Percentiles rank a stretch among this genome's conserved stretches.
Evolutionary conservation across 306 rosid species (phyloP).

Genomic region (Hippophae tibetana): DNA sequence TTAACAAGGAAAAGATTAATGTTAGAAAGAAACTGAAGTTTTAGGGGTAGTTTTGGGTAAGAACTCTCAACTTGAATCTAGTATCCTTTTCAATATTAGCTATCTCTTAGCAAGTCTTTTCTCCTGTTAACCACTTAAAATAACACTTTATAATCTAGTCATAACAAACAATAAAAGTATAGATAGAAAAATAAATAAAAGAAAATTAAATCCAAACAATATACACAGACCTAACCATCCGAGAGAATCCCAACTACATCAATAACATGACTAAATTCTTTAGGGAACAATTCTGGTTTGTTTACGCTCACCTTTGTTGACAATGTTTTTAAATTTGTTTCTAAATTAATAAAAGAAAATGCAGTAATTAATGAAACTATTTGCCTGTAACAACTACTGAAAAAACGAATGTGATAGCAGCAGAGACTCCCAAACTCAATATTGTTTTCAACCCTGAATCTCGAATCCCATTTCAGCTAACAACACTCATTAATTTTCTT

Average conservation of each 20-base stretch:
- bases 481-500: too few relatives aligned
- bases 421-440: slow-evolving; percentile 47
- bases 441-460: slow-evolving; percentile 31
- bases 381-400: slow-evolving; percentile 60
- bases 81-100: slow-evolving; percentile 60
- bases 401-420: slow-evolving; percentile 54
- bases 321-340: slow-evolving; percentile 10
- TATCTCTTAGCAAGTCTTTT: slow-evolving; percentile 66
- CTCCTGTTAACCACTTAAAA: slow-evolving; percentile 41
- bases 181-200: not conserved
- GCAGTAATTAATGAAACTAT: not conserved
- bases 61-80: slow-evolving; percentile 78
- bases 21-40: slow-evolving; percentile 53
- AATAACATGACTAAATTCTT: slow-evolving; percentile 64
- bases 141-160: not conserved
- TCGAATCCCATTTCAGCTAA: slow-evolving; percentile 13
- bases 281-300: slow-evolving; percentile 90
- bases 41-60: slow-evolving; percentile 89
- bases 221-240: slow-evolving; percentile 62
- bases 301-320: slow-evolving; percentile 76
- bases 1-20: not conserved
- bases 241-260: slow-evolving; percentile 98
- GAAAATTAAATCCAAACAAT: not conserved
- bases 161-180: not conserved
- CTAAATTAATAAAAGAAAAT: not conserved